Percentiles rank a stretch among this genome's conserved stretches.
phyloP scores from a whole-genome alignment of 768 basidiomycete species.

The Sarcodon sp. region DNA sequence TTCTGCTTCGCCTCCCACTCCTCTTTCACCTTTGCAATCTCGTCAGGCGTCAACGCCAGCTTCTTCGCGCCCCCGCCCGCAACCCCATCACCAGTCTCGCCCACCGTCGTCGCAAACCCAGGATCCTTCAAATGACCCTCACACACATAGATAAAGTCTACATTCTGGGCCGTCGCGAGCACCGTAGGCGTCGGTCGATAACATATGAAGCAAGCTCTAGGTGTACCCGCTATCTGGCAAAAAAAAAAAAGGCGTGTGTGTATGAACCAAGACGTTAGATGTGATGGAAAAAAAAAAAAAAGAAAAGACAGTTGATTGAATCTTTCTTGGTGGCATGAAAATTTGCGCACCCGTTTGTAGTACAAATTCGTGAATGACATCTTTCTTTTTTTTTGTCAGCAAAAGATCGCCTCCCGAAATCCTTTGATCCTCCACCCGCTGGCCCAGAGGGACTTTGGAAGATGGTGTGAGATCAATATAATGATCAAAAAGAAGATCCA shows the following conservation, averaged over 20 bases:
- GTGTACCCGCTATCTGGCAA: conserved; percentile 59
- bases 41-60: conserved; percentile 42
- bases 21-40: conserved; percentile 64
- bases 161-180: conserved; percentile 69
- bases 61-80: conserved; percentile 18
- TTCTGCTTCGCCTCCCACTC: conserved; percentile 73
- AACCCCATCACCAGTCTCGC: conserved; percentile 20
- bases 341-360: conserved; percentile 67
- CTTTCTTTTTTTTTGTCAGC: background rate
- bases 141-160: conserved; percentile 84
- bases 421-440: too few relatives aligned
- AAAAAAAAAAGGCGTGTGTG: conserved; percentile 4
- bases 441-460: too few relatives aligned
- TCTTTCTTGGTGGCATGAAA: too few relatives aligned
- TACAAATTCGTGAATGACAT: conserved; percentile 81
- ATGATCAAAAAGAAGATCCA: too few relatives aligned
- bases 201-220: conserved; percentile 71
- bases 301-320: background rate
- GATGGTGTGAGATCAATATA: too few relatives aligned
- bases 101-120: conserved; percentile 54
- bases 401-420: too few relatives aligned
- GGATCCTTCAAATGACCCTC: conserved; percentile 66
- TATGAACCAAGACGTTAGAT: conserved; percentile 1
- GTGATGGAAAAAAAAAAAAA: conserved; percentile 1
- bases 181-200: conserved; percentile 72